A percentile compares a stretch with the other conserved stretches of the same genome.
Conservation (phyloP, 73 alveolate genomes). For the Uronychia binucleata region DNA sequence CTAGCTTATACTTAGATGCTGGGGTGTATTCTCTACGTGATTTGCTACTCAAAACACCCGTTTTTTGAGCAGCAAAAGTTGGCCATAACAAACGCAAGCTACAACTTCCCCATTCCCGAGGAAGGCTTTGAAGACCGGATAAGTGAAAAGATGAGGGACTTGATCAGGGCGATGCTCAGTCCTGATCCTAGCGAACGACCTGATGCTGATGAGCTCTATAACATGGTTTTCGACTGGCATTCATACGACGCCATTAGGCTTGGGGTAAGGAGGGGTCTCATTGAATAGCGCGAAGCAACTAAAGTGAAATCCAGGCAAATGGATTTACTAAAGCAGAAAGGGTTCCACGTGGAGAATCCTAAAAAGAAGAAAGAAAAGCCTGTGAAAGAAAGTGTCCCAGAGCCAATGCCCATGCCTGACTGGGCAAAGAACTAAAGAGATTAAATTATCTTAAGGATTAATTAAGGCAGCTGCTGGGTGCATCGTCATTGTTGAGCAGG, state of each 20-base stretch:
- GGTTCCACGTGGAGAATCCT: background rate
- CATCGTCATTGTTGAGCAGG: background rate
- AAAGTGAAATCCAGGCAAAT: background rate
- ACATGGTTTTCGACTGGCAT: conserved; percentile 62
- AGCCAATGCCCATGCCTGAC: no score
- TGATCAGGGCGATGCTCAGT: conserved; percentile 84
- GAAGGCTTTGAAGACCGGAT: conserved; percentile 35
- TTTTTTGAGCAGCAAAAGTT: conserved; percentile 88
- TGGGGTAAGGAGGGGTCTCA: background rate
- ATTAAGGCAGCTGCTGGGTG: background rate
- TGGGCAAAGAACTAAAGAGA: no score
- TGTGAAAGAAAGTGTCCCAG: background rate
- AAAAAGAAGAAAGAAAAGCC: background rate
- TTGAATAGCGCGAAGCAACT: background rate
- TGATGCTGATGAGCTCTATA: conserved; percentile 65
- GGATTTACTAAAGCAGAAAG: background rate
- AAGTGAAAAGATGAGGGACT: conserved; percentile 77
- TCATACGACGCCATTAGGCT: conserved; percentile 34
- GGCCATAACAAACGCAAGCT: conserved; percentile 88
- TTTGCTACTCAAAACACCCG: conserved; percentile 88
- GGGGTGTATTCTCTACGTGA: conserved; percentile 80
- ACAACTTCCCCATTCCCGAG: conserved; percentile 65
- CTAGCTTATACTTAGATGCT: conserved; percentile 43
- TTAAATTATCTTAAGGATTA: no score
- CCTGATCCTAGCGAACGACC: conserved; percentile 93